phyloP scores from a whole-genome alignment of 1,284 basidiomycete species.

The Somion occarium region DNA sequence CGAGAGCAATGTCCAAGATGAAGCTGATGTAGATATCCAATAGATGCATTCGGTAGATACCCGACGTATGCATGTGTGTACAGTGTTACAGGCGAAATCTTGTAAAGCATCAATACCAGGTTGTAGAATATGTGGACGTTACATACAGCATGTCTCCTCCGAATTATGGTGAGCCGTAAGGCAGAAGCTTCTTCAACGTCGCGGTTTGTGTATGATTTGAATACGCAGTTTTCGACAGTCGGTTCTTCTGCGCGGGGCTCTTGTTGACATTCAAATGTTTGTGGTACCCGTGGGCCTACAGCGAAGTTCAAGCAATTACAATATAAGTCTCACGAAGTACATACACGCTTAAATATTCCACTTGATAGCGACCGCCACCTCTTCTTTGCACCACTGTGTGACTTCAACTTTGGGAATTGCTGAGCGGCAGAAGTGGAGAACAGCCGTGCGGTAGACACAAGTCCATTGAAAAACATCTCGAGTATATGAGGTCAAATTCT shows the following conservation, averaged over 20 bases:
- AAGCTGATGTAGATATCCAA: constrained; percentile 22
- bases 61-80: not conserved
- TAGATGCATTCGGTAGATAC: constrained; percentile 7
- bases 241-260: constrained; percentile 59
- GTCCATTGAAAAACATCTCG: constrained; percentile 14
- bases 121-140: not conserved
- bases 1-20: constrained; percentile 30
- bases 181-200: constrained; percentile 61
- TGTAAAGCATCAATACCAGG: not conserved
- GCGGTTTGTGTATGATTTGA: constrained; percentile 58
- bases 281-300: constrained; percentile 63
- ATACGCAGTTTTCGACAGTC: constrained; percentile 59
- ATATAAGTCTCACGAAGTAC: constrained; percentile 18
- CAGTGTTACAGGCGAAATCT: constrained; percentile 1
- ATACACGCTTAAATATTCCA: constrained; percentile 74
- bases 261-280: constrained; percentile 71
- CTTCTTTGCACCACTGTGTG: constrained; percentile 78
- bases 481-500: constrained; percentile 14
- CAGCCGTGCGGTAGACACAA: constrained; percentile 25
- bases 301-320: constrained; percentile 7
- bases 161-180: constrained; percentile 49
- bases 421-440: constrained; percentile 30
- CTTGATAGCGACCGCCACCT: constrained; percentile 67
- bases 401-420: constrained; percentile 59
- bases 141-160: not conserved